Evolutionary conservation across 352 stramenopile species (phyloP).

Genomic region (Globisporangium spiculum): DNA sequence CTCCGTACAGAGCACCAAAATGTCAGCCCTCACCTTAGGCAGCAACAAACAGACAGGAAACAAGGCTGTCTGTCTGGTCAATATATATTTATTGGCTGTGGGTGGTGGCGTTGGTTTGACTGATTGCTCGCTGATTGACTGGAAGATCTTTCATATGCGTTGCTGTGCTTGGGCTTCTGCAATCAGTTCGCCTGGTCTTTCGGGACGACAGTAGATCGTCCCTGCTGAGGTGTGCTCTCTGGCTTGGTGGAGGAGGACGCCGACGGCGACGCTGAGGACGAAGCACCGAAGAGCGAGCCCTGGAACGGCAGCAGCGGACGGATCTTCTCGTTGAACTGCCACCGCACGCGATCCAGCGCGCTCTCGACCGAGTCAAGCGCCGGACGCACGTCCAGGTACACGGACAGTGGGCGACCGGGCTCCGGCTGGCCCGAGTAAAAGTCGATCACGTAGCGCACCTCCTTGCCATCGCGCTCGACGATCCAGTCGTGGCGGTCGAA

Average conservation of each 20-base stretch:
- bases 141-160: not conserved
- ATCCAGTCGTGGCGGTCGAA: constrained; percentile 99
- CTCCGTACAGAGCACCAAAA: not conserved
- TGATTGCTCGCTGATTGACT: not conserved
- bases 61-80: not conserved
- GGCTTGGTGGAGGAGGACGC: not conserved
- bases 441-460: constrained; percentile 98
- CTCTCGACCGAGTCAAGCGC: constrained; percentile 90
- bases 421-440: constrained; percentile 96
- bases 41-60: not conserved
- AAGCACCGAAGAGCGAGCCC: constrained; percentile 41
- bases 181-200: constrained; percentile 16
- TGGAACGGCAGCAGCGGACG: constrained; percentile 67
- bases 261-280: not conserved
- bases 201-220: constrained; percentile 31
- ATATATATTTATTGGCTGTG: constrained; percentile 9
- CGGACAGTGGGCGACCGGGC: constrained; percentile 78
- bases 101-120: not conserved
- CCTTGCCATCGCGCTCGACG: constrained; percentile 87
- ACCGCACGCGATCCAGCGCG: constrained; percentile 71
- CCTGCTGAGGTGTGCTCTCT: constrained; percentile 10
- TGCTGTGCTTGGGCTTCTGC: not conserved
- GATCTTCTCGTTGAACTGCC: constrained; percentile 81
- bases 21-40: not conserved
- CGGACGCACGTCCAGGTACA: constrained; percentile 96